Conservation (phyloP, 805 yeast genomes). For the Kodamaea kaohsiungensis region DNA sequence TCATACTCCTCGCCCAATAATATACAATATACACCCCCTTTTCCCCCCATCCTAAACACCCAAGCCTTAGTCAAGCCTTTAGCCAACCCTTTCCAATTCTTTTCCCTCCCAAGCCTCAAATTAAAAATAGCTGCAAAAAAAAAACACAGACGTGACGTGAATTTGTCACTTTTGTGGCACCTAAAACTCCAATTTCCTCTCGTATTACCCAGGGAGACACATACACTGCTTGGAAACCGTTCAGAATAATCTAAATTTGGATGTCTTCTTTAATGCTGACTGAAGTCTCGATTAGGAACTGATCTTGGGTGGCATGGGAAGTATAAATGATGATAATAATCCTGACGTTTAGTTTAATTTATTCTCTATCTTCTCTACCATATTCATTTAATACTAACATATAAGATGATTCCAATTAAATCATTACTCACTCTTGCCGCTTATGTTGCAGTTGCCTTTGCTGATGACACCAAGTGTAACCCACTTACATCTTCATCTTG, state of each 20-base stretch:
- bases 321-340: background rate
- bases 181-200: background rate
- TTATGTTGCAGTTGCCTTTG: constrained; percentile 4
- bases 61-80: background rate
- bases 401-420: constrained; percentile 8
- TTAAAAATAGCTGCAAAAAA: background rate
- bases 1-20: background rate
- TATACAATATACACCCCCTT: background rate
- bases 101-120: background rate
- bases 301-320: background rate
- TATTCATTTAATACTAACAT: background rate
- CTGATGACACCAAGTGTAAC: constrained; percentile 22
- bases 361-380: background rate
- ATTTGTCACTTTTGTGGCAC: background rate
- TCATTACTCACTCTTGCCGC: constrained; percentile 8
- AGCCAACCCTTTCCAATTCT: background rate
- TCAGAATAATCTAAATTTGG: background rate
- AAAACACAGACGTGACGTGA: background rate
- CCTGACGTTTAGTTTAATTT: background rate
- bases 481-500: constrained; percentile 26
- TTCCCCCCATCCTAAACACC: background rate
- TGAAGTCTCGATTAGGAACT: background rate
- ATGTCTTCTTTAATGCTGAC: background rate
- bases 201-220: background rate
- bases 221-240: background rate